Base-by-base conservation (phyloP, 129 eudicot genomes). In the Pseudognaphalium luteoalbum region DNA sequence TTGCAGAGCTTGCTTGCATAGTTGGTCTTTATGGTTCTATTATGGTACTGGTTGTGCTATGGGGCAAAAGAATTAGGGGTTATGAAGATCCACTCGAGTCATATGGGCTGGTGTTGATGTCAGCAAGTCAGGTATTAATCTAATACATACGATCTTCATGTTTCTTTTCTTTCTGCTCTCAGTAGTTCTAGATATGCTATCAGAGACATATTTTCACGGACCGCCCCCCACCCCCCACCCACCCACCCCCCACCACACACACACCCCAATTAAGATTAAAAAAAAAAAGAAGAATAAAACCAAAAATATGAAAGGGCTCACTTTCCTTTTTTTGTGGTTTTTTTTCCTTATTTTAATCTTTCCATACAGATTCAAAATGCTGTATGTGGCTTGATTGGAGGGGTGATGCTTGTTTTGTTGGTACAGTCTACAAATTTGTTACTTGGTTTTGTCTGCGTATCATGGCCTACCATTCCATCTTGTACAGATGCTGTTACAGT, bases 51-150 rank as follows among this genome's bases (percentile, higher is more conserved):
- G 63, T 91, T 66, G 78, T 86, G 66, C 62, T 86, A 50, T 89
- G 99, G 99, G 99, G 99, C 32, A 86, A 89, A 91, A 87, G 90
- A 78, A 81, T 94, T 66, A 85, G 97, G 70, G 91, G 87, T n/a
- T 86, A 91, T 87, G 89, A 87, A 69, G 47, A 87, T 72, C 94
- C 99, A 74, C 81, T 87, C 32, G 75, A 71, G 83, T 84, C 76
- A 56, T 94, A 94, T 83, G 99, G 99, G 8, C 79, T 91, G 65
- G 78, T 89, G 77, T 70, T 91, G 63, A 83, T 83, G 29, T 86
- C 99, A 62, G n/a, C 81, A 54, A 76, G 37, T 33, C 72, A 89
- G 96, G 99, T 94, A 87, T 30, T 7, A 9, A 37, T 34, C 59
- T 19, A n/a, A 75, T 42, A 58, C 3, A 65, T 33, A 41, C 51